Evolutionary conservation across 768 basidiomycete genomes (phyloP).

Genomic region (Coprinellus aureogranulatus): DNA sequence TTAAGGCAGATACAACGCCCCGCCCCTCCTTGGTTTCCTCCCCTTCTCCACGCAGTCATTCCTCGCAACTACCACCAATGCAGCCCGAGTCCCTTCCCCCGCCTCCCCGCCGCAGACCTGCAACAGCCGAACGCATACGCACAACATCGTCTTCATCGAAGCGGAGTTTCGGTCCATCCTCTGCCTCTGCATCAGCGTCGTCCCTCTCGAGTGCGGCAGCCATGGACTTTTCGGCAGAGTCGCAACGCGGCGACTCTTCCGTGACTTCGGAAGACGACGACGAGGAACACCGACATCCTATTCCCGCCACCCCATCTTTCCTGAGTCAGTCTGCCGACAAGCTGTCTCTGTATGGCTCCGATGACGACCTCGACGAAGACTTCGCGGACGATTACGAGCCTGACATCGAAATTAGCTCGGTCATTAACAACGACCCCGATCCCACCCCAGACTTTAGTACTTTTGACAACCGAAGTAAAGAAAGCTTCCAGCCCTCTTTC

Average conservation of each 20-base stretch:
- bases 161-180: slow-evolving; percentile 49
- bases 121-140: slow-evolving; percentile 6
- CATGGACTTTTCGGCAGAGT: slow-evolving; percentile 13
- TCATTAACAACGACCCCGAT: slow-evolving; percentile 32
- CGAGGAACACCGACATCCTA: slow-evolving; percentile 31
- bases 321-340: slow-evolving; percentile 17
- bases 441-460: slow-evolving; percentile 12
- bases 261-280: slow-evolving; percentile 37
- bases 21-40: slow-evolving; percentile 44
- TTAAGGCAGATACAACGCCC: slow-evolving; percentile 45
- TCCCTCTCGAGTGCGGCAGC: slow-evolving; percentile 28
- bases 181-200: slow-evolving; percentile 43
- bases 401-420: slow-evolving; percentile 40
- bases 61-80: slow-evolving; percentile 23
- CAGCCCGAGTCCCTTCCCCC: neutral
- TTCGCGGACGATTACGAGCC: slow-evolving; percentile 26
- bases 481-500: slow-evolving; percentile 13
- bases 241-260: slow-evolving; percentile 27
- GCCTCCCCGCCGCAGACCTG: neutral
- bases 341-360: slow-evolving; percentile 23
- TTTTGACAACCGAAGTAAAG: slow-evolving; percentile 16
- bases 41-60: slow-evolving; percentile 28
- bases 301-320: slow-evolving; percentile 27
- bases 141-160: slow-evolving; percentile 43
- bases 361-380: slow-evolving; percentile 47